phyloP scores from a whole-genome alignment of 2,329 filamentous ascomycete genomes.

The Calycina marina region DNA sequence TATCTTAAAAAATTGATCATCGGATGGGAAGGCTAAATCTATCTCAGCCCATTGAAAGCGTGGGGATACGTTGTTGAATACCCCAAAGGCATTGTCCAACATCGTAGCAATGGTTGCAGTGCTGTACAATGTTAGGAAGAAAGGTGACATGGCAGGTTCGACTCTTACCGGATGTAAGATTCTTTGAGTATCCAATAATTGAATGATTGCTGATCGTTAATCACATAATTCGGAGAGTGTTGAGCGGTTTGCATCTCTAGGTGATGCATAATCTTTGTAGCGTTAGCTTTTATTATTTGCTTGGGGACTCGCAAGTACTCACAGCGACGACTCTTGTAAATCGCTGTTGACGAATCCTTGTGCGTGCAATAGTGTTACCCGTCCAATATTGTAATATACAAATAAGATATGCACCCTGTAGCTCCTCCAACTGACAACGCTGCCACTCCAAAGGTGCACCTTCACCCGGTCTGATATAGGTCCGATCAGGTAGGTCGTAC shows the following conservation, averaged over 20 bases:
- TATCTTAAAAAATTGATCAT: conserved; percentile 16
- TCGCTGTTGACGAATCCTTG: conserved; percentile 18
- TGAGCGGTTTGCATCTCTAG: conserved; percentile 14
- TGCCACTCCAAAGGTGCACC: conserved; percentile 17
- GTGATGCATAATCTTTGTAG: conserved; percentile 20
- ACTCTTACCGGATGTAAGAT: conserved; percentile 16
- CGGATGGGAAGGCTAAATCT: conserved; percentile 18
- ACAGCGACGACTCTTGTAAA: conserved; percentile 18
- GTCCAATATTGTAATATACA: conserved; percentile 21
- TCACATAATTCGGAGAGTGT: conserved; percentile 13
- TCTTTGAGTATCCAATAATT: conserved; percentile 18
- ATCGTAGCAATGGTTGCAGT: conserved; percentile 16
- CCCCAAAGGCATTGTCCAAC: conserved; percentile 20
- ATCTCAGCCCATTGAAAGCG: conserved; percentile 22
- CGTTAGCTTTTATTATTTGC: conserved; percentile 2
- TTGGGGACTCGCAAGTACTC: conserved; percentile 3
- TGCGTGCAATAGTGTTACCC: conserved; percentile 16
- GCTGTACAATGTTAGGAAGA: conserved; percentile 7
- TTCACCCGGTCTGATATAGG: conserved; percentile 13
- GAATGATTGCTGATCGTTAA: conserved; percentile 17
- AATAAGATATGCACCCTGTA: conserved; percentile 22
- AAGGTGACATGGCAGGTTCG: background rate
- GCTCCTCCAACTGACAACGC: conserved; percentile 19
- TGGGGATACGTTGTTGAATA: conserved; percentile 21
- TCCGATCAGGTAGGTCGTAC: conserved; percentile 17